Evolutionary conservation across 306 rosid genomes (phyloP).

Genomic region (barrel medic (Medicago truncatula)): MtrunA17r5.0-ANR NC_053049.1:38285001-38285500

Average conservation of each 20-base stretch:
- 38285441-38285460: no score
- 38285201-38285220: constrained; percentile 16
- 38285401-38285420: no score
- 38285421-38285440: no score
- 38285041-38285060: background rate
- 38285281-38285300: background rate
- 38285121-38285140: background rate
- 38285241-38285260: background rate
- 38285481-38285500: no score
- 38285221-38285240: background rate
- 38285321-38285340: no score
- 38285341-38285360: no score
- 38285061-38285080: background rate
- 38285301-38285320: background rate
- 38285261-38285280: constrained; percentile 1
- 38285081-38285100: background rate
- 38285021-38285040: background rate
- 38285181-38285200: background rate
- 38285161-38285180: background rate
- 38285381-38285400: no score
- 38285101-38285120: background rate
- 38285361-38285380: no score
- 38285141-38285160: background rate
- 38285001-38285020: no score
- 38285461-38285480: no score